Evolutionary conservation across 176 grass and related monocot species (phyloP).

Genomic region (Elaeis guineensis): DNA sequence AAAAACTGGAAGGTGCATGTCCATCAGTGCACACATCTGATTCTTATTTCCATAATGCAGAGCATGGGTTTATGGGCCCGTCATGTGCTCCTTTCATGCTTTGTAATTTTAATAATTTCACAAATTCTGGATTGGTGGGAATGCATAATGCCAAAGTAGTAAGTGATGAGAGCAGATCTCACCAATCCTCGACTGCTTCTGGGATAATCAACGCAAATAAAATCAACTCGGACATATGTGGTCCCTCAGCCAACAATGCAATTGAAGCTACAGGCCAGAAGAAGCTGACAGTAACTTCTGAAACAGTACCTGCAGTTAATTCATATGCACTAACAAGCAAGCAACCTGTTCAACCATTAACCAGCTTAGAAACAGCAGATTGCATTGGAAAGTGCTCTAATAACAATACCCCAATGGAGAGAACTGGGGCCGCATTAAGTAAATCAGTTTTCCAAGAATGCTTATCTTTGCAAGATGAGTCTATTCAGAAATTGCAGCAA

Average conservation of each 20-base stretch:
- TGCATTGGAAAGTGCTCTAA: constrained; percentile 18
- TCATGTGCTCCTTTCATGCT: neutral
- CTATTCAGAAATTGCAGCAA: constrained; percentile 14
- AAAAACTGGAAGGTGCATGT: constrained; percentile 20
- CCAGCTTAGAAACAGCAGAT: constrained; percentile 22
- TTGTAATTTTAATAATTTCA: neutral
- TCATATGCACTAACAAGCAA: constrained; percentile 27
- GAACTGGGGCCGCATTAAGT: constrained; percentile 15
- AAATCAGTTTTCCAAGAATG: neutral
- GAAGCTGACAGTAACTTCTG: constrained; percentile 3
- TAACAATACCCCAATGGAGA: constrained; percentile 15
- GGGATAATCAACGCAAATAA: constrained; percentile 16
- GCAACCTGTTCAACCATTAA: constrained; percentile 21
- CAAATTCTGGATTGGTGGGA: neutral
- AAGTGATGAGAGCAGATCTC: constrained; percentile 16
- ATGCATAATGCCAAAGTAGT: constrained; percentile 24
- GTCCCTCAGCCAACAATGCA: constrained; percentile 1
- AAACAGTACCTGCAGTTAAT: constrained; percentile 14
- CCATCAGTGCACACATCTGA: constrained; percentile 20
- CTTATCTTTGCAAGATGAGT: constrained; percentile 17
- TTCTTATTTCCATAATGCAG: constrained; percentile 32
- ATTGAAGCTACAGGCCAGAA: constrained; percentile 14
- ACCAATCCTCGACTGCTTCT: constrained; percentile 30
- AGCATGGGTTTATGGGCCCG: neutral
- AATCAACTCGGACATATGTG: constrained; percentile 18